Evolutionary conservation across 306 rosid genomes (phyloP).

Genomic region (Quercus parvula): DNA sequence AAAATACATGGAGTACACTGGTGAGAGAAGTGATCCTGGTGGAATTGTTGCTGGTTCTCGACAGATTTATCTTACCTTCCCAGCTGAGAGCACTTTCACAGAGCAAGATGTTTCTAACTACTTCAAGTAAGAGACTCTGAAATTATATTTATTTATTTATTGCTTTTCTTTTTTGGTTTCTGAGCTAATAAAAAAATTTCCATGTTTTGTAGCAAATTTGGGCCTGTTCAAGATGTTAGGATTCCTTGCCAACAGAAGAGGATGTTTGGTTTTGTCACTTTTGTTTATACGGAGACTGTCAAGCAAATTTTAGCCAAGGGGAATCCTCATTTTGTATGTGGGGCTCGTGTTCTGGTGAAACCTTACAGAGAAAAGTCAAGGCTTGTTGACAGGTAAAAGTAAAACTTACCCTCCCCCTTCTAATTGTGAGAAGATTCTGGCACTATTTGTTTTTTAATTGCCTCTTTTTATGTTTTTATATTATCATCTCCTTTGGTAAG

Average conservation of each 20-base stretch:
- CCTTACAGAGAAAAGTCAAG: constrained; percentile 47
- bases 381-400: constrained; percentile 39
- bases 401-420: not conserved
- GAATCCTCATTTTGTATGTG: constrained; percentile 43
- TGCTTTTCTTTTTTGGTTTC: not conserved
- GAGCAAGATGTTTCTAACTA: constrained; percentile 47
- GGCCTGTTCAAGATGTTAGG: constrained; percentile 51
- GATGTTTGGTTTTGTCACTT: constrained; percentile 56
- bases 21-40: constrained; percentile 35
- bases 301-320: constrained; percentile 39
- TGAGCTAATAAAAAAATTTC: not conserved
- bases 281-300: constrained; percentile 40
- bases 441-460: not conserved
- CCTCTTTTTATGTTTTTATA: not conserved
- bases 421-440: not conserved
- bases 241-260: constrained; percentile 52
- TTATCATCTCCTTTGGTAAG: not conserved
- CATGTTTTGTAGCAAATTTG: constrained; percentile 38
- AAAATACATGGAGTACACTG: constrained; percentile 23
- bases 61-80: constrained; percentile 51
- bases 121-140: constrained; percentile 32
- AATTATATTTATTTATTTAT: no score
- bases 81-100: constrained; percentile 44
- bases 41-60: constrained; percentile 35
- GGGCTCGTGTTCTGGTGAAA: constrained; percentile 47